These are phyloP conservation scores for Nitzschia sp. DNA, from an alignment of 108 stramenopile species.

Conservation along the genomic window DNA sequence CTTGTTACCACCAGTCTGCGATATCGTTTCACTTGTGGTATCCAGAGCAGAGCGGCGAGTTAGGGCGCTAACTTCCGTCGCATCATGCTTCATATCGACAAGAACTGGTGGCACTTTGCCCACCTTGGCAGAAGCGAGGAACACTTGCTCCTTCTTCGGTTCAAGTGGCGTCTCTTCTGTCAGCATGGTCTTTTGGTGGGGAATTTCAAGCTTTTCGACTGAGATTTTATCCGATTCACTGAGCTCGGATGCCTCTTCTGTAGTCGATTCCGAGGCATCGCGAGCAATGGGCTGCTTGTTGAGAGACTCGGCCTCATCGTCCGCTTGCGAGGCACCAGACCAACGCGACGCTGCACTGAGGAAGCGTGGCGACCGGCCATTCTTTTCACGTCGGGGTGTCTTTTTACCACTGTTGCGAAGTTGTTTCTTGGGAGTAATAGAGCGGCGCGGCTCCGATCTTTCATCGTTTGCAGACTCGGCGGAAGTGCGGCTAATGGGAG, in stretches of 20 bases:
- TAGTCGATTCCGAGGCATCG: neutral
- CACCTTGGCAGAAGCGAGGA: too few species aligned
- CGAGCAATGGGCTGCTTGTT: neutral
- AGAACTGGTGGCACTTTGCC: neutral
- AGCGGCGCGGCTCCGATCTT: neutral
- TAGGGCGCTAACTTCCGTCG: neutral
- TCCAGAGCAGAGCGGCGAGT: neutral
- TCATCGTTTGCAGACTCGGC: constrained; percentile 6
- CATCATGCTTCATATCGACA: neutral
- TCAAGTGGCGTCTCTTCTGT: neutral
- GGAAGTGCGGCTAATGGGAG: neutral
- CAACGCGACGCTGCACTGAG: constrained; percentile 1
- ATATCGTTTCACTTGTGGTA: neutral
- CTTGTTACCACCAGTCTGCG: neutral
- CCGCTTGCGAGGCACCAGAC: constrained; percentile 9
- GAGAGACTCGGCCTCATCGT: constrained; percentile 9
- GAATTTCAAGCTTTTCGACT: neutral
- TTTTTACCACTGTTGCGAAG: neutral
- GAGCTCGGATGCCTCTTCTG: neutral
- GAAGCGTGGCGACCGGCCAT: neutral
- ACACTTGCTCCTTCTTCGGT: too few species aligned
- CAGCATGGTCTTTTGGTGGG: neutral
- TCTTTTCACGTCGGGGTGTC: neutral
- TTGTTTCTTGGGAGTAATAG: neutral
- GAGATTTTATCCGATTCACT: neutral